Evolutionary conservation across 2,329 filamentous ascomycete genomes (phyloP).

Genomic region (Penicillium sp.): DNA sequence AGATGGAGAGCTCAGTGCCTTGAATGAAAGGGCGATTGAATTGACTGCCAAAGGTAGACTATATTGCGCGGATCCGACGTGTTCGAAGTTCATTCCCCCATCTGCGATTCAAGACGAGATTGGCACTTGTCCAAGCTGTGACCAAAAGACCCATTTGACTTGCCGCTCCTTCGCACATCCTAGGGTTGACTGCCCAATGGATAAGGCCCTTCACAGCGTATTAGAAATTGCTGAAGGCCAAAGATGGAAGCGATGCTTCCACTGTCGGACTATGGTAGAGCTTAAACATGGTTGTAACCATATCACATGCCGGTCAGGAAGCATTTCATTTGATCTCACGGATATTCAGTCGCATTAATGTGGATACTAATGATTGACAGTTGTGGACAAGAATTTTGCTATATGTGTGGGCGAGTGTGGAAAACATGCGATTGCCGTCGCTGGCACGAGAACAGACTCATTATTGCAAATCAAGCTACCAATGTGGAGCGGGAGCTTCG

Average conservation of each 20-base stretch:
- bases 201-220: constrained; percentile 10
- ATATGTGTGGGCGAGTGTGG: neutral
- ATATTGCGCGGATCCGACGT: constrained; percentile 21
- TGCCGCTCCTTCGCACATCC: constrained; percentile 19
- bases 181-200: constrained; percentile 18
- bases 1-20: constrained; percentile 11
- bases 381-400: constrained; percentile 3
- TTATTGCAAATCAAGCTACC: constrained; percentile 4
- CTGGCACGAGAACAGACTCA: constrained; percentile 12
- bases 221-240: constrained; percentile 8
- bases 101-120: constrained; percentile 11
- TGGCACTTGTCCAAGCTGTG: constrained; percentile 15
- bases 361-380: constrained; percentile 16
- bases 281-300: constrained; percentile 16
- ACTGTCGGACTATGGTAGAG: constrained; percentile 19
- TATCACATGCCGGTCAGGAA: constrained; percentile 18
- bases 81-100: constrained; percentile 22
- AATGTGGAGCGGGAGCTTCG: constrained; percentile 12
- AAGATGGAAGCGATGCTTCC: constrained; percentile 15
- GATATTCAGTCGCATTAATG: neutral
- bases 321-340: neutral
- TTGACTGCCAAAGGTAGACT: constrained; percentile 14
- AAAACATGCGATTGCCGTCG: neutral
- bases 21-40: constrained; percentile 15
- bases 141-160: constrained; percentile 17